phyloP scores from a whole-genome alignment of 148 eudicot genomes.

The Silene latifolia region DNA sequence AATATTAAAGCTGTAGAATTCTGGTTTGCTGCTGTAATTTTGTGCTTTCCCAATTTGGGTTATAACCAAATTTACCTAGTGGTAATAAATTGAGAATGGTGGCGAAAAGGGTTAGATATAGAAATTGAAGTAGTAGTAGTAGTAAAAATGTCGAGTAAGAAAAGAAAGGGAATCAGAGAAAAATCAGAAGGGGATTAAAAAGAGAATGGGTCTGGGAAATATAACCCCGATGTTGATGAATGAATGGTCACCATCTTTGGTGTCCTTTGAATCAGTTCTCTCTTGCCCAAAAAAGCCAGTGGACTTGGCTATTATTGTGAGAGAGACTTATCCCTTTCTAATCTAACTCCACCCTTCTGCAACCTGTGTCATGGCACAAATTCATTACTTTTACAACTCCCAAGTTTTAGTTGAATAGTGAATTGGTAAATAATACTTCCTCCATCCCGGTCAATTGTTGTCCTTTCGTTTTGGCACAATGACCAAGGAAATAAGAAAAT shows the following conservation, averaged over 20 bases:
- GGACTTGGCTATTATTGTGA: slow-evolving; percentile 28
- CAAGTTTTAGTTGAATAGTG: background rate
- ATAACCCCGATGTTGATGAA: slow-evolving; percentile 32
- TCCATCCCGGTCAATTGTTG: too few species aligned
- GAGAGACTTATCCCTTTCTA: slow-evolving; percentile 30
- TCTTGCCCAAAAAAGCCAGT: slow-evolving; percentile 28
- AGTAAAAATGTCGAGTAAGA: slow-evolving; percentile 2
- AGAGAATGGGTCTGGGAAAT: slow-evolving; percentile 29
- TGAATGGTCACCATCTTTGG: slow-evolving; percentile 34
- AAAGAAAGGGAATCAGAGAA: slow-evolving; percentile 11
- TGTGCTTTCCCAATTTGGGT: slow-evolving; percentile 10
- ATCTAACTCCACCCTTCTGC: background rate
- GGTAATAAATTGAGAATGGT: background rate
- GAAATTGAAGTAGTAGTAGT: background rate
- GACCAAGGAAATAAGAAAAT: too few species aligned
- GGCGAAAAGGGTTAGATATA: background rate
- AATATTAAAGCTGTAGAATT: background rate
- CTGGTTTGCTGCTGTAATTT: background rate
- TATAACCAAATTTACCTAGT: background rate
- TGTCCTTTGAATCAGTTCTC: slow-evolving; percentile 46
- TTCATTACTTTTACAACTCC: background rate
- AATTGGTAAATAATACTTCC: too few species aligned
- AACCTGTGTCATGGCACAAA: too few species aligned
- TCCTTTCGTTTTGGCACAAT: too few species aligned
- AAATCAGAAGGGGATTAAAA: slow-evolving; percentile 21